Evolutionary conservation across 2,329 filamentous ascomycete genomes (phyloP), one percentile per base, ranked within the genome.

Genomic region (Aciculosporium take): DNA sequence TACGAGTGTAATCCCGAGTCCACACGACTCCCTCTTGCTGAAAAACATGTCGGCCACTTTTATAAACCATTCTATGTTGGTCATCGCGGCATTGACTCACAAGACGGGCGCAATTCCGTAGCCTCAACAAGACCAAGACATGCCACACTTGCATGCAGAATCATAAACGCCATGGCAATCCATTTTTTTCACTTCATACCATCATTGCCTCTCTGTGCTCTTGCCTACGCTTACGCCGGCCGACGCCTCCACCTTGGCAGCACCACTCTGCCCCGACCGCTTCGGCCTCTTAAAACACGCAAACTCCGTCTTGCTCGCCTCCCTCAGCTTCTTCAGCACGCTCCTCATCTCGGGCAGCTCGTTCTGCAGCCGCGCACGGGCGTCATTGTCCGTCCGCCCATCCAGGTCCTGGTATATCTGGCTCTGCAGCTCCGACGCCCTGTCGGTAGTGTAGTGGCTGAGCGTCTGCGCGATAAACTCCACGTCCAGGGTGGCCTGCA

Each of bases 401-500:
- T 98, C 91, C 13, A 98, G 67, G 56, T 91, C 86, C 49, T 91
- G 76, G 61, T 96, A 98, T 37, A 98, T 89, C 58, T 88, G 78
- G 51, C 82, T 82, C 64, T 96, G 91, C 12, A 84, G 71, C 56
- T 88, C 78, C 7, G 78, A 79, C 3, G 87, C 85, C 39, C 77
- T 73, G 43, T 94, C 83, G 0, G 85, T 91, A 0, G 85, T 91
- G 60, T 93, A 98, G 51, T 88, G 81, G 46, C 76, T 84, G 27
- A 98, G 72, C 5, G 89, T 95, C 65, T 98, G 91, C 1, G 88
- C 85, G 43, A 96, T 80, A 56, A 98, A 96, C 61, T 98, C 91
- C 1, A 95, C 88, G 55, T 98, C 91, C 1, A 98, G 75, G 0
- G 91, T 98, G 1, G 93, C 93, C 63, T 98, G 93, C 80, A 96